A percentile compares a stretch with the other conserved stretches of the same genome.
Conservation (phyloP, 2,329 filamentous ascomycete genomes). For the Neopestalotiopsis sp. region DNA sequence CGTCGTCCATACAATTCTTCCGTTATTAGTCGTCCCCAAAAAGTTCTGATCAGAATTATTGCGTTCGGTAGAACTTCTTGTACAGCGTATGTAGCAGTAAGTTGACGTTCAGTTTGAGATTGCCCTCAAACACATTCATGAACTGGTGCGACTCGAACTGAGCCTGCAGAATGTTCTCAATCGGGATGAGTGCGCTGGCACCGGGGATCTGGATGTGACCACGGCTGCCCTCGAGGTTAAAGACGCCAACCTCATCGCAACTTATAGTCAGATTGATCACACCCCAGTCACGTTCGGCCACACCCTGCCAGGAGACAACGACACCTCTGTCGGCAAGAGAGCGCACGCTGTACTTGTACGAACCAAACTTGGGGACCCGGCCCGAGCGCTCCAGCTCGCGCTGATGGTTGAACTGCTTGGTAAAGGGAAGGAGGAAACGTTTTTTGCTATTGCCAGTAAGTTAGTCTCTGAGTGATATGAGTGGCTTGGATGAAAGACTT, state of each 20-base stretch:
- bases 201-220: constrained; percentile 96
- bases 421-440: constrained; percentile 93
- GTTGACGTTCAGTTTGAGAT: constrained; percentile 92
- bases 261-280: constrained; percentile 93
- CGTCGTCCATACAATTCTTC: not conserved
- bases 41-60: constrained; percentile 44
- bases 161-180: constrained; percentile 93
- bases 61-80: constrained; percentile 94
- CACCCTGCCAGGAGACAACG: constrained; percentile 87
- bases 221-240: constrained; percentile 87
- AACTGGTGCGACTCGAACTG: constrained; percentile 98
- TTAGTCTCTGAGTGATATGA: constrained; percentile 27
- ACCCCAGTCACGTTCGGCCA: constrained; percentile 83
- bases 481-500: constrained; percentile 38
- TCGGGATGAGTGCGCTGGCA: constrained; percentile 83
- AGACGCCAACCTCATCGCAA: constrained; percentile 92
- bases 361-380: constrained; percentile 95
- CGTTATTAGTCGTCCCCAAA: not conserved
- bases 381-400: constrained; percentile 91
- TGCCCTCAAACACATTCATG: constrained; percentile 89
- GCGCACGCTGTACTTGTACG: constrained; percentile 94
- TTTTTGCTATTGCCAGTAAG: constrained; percentile 79
- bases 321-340: constrained; percentile 92
- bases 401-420: constrained; percentile 98
- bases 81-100: constrained; percentile 94